Evolutionary conservation across 2,329 filamentous ascomycete genomes (phyloP), one percentile per base, ranked within the genome.

Genomic region (Arthrobotrys conoides): DNA sequence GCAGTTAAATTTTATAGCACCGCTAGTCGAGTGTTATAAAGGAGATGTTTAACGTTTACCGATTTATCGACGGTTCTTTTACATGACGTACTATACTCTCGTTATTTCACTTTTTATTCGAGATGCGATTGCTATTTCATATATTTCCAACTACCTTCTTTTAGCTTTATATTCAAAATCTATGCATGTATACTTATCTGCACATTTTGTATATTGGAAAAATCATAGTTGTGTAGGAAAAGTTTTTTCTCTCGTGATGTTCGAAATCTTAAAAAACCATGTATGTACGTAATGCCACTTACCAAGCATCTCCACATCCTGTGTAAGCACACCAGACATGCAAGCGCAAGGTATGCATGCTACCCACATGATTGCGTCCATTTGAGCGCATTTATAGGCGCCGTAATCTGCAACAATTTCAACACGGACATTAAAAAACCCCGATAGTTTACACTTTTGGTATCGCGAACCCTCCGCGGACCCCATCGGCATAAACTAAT

Each of bases 361-460:
- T n/a, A n/a, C n/a, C n/a, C n/a, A n/a, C n/a, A 44, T 44, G 36
- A 46, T 24, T 61, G 57, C 57, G 57, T 30, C 9, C 57, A 61
- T 61, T 61, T 61, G 57, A 61, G 57, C 57, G 20, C 57, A 61
- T 61, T 61, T 61, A n/a, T n/a, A 44, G 20, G 36, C 57, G 36
- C 57, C 36, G 57, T 44, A 61, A 61, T 61, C 33, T 61, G 33
- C 57, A 61, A 61, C 57, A 61, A 61, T 61, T 61, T 59, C 53
- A 59, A 59, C 53, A 59, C 53, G 18, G 51, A 6, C n/a, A n/a
- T 51, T 12, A 27, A 27, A 55, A 5, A 4, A 51, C 18, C 8
- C 48, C 8, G 22, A 10, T 51, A n/a, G n/a, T n/a, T n/a, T n/a
- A 10, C 36, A 10, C 9, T 38, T 10, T 10, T 38, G 14, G 38